Percentiles rank a stretch among this genome's conserved stretches.
Conservation (phyloP, 2,329 filamentous ascomycete genomes). For the Colletotrichum eleusines region DNA sequence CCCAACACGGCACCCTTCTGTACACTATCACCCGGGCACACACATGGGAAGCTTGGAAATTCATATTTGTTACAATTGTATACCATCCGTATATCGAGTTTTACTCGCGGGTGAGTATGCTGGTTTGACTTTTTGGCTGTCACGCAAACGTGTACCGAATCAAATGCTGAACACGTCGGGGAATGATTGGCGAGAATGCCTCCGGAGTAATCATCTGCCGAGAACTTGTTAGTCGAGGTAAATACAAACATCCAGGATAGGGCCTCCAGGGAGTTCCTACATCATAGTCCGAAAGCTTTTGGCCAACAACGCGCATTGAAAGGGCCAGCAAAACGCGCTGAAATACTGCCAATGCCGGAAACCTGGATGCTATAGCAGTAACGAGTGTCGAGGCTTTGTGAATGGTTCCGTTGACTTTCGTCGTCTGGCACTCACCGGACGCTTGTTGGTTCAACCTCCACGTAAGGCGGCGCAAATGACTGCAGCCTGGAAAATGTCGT, state of each 20-base stretch:
- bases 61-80: background rate
- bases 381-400: conserved; percentile 30
- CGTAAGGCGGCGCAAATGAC: conserved; percentile 15
- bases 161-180: conserved; percentile 20
- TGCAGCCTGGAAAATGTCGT: conserved; percentile 31
- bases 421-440: background rate
- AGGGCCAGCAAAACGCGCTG: conserved; percentile 28
- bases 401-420: conserved; percentile 6
- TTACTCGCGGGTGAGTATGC: background rate
- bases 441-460: background rate
- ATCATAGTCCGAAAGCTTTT: background rate
- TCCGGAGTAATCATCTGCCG: background rate
- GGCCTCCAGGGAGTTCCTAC: background rate
- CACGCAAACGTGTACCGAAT: conserved; percentile 28
- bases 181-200: conserved; percentile 7
- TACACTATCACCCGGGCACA: background rate
- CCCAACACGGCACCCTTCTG: background rate
- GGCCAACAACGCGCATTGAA: conserved; percentile 17
- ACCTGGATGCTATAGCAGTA: conserved; percentile 17
- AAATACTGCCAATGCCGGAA: conserved; percentile 29
- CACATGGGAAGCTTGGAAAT: background rate
- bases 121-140: background rate
- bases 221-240: background rate
- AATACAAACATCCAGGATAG: background rate
- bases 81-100: too few species aligned